These are phyloP conservation scores for Cutaneotrichosporon daszewskae DNA, from an alignment of 1,284 basidiomycete genomes.

Conservation along the genomic window DNA sequence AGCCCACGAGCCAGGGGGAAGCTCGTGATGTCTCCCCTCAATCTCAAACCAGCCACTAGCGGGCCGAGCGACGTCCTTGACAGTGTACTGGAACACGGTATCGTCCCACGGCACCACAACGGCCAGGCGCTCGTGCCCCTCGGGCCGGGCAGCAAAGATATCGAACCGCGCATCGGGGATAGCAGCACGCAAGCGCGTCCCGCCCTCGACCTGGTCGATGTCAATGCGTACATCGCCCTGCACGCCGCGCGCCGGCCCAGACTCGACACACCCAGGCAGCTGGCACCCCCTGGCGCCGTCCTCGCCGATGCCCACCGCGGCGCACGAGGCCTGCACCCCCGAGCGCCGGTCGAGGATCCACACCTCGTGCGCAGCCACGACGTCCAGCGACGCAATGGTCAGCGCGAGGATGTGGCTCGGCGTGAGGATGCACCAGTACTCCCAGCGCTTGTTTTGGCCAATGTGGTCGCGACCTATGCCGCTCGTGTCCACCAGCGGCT, in stretches of 20 bases:
- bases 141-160: conserved; percentile 7
- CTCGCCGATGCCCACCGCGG: background rate
- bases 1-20: conserved; percentile 7
- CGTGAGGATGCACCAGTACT: conserved; percentile 16
- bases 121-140: conserved; percentile 13
- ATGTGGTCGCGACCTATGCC: conserved; percentile 1
- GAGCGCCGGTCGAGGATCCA: conserved; percentile 8
- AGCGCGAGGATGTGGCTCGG: conserved; percentile 10
- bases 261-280: conserved; percentile 5
- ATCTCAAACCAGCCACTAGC: conserved; percentile 6
- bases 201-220: conserved; percentile 6
- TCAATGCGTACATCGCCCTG: conserved; percentile 1
- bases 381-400: conserved; percentile 9
- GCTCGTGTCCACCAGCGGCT: conserved; percentile 6
- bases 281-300: background rate
- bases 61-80: conserved; percentile 14
- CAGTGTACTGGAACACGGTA: conserved; percentile 14
- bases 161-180: conserved; percentile 8
- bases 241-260: conserved; percentile 2
- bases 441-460: conserved; percentile 13
- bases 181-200: conserved; percentile 8
- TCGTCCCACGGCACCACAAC: conserved; percentile 15
- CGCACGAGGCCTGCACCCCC: background rate
- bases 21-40: background rate
- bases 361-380: background rate